Base-by-base conservation (phyloP, 768 basidiomycete genomes). In the Lentinula sp. region DNA sequence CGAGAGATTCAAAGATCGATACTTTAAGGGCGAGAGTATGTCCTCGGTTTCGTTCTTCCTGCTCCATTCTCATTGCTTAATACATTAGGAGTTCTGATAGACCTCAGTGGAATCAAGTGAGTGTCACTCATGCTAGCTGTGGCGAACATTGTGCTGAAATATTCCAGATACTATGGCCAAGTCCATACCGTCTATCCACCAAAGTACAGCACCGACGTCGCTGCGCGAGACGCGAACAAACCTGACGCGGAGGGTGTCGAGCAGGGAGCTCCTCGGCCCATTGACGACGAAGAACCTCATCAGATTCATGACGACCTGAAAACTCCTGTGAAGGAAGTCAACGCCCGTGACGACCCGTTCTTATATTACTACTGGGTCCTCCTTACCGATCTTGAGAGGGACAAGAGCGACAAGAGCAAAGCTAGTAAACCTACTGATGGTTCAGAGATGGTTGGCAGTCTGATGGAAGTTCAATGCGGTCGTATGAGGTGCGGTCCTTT, bases 1-100 rank as follows among this genome's bases (percentile, higher is more conserved):
- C 68, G 95, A 98, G 64, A 89, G 97, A 57, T 98, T 94, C 82
- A 94, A 95, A 68, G 91, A 98, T 76, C 84, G 97, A 34, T 99
- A 94, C 74, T 98, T 94, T 74, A 77, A 83, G 46, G 87, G 86
- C 66, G 97, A 99, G 75, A 88, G 94, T 95, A 68, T 62, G 94
- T 84, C 61, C 9, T 35, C 3, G 7, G 16, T 10, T 9, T 13
- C 16, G 10, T 49, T 28, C 16, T 40, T 51, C 1, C 23, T 51
- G 11, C 31, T 34, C 11, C 28, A 28, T 28, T 28, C 34, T 18
- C 48, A 31, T 18, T 34, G 50, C 32, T 51, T 16, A 42, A 43
- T 35, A 34, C 46, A 46, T n/a, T 69, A 95, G 93, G 83, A 75
- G 85, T 96, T 58, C 84, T 93, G 62, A 87, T 98, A 60, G 94